Base-by-base conservation (phyloP, 371 early-diverging fungal species). In the Vairimorpha ceranae region DNA sequence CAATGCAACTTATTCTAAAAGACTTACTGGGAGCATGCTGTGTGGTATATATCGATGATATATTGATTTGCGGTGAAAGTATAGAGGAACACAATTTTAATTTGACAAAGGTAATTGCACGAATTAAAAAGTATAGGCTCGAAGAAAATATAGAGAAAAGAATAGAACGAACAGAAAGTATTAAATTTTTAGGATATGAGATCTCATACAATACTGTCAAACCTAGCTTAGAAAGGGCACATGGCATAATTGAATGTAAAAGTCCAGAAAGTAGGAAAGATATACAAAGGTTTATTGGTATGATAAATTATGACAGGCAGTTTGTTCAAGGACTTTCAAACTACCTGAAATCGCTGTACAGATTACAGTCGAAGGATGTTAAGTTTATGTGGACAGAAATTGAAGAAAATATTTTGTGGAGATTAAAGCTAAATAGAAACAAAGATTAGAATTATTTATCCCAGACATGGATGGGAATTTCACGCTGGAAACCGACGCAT, bases 1-100 rank as follows among this genome's bases (percentile, higher is more conserved):
- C 27, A 2, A 79, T 79, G 73, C 70, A 72, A 36, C 61, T 19
- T 0, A 63, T 77, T 3, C 35, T 76, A 29, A 33, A 59, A 27
- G 67, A 79, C 1, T 15, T 19, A 35, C 32, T 61, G 14, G 67
- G 59, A 17, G 41, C 29, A 8, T 19, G 27, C 0, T 30, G 38
- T 38, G 25, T 43, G 2, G 32, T 7, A 30, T 61, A 61, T 19
- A 38, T 61, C 12, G 77, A 79, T 67, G 76, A 69, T 38, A 71
- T 79, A 21, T 27, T 79, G 15, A 61, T 79, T 19, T 67, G n/a
- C 54, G 23, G 41, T 19, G 29, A 56, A 19, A 56, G 21, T 15
- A 45, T 59, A 43, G 17, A 65, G 65, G 67, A 70, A 46, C 77
- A 76, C 15, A 38, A 59, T 8, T 6, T 12, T 3, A n/a, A 7